Evolutionary conservation across 2,329 filamentous ascomycete genomes (phyloP).

Genomic region (Parasarocladium wereldwijsianum): DNA sequence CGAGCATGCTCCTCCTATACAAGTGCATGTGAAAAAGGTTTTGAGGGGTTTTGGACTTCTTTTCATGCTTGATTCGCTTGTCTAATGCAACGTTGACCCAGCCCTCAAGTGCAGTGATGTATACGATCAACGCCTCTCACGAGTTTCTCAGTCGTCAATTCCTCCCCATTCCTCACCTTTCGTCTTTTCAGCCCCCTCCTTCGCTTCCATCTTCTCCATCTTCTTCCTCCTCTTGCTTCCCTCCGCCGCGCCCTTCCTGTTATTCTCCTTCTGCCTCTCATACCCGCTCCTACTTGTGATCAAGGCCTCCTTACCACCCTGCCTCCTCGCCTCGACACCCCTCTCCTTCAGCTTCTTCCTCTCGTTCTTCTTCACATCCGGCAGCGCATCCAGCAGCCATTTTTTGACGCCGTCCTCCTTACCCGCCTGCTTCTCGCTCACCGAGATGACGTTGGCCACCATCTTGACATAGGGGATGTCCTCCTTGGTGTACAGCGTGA

Average conservation of each 20-base stretch:
- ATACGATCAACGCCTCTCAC: too few species aligned
- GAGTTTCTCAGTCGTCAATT: slow-evolving; percentile 30
- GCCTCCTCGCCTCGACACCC: slow-evolving; percentile 59
- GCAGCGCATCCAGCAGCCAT: slow-evolving; percentile 81
- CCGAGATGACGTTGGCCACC: slow-evolving; percentile 83
- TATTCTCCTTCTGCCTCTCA: slow-evolving; percentile 55
- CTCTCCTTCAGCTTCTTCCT: slow-evolving; percentile 68
- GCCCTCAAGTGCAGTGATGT: too few species aligned
- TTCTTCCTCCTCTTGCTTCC: slow-evolving; percentile 42
- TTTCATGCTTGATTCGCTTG: too few species aligned
- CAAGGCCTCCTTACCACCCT: slow-evolving; percentile 30
- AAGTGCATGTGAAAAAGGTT: too few species aligned
- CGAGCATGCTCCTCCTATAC: too few species aligned
- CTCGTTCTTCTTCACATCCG: slow-evolving; percentile 68
- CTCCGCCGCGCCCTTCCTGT: slow-evolving; percentile 45
- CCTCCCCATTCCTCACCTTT: slow-evolving; percentile 29
- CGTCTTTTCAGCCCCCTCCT: slow-evolving; percentile 10
- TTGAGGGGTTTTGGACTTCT: too few species aligned
- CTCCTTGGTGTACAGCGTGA: slow-evolving; percentile 92
- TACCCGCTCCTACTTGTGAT: slow-evolving; percentile 78
- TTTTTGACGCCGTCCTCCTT: slow-evolving; percentile 52
- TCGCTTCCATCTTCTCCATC: slow-evolving; percentile 11
- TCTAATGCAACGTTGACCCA: too few species aligned
- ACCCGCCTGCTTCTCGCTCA: slow-evolving; percentile 59
- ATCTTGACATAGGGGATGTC: slow-evolving; percentile 81